A percentile compares a stretch with the other conserved stretches of the same genome.
phyloP scores from a whole-genome alignment of 2,329 filamentous ascomycete genomes.

The Colletotrichum trifolii region DNA sequence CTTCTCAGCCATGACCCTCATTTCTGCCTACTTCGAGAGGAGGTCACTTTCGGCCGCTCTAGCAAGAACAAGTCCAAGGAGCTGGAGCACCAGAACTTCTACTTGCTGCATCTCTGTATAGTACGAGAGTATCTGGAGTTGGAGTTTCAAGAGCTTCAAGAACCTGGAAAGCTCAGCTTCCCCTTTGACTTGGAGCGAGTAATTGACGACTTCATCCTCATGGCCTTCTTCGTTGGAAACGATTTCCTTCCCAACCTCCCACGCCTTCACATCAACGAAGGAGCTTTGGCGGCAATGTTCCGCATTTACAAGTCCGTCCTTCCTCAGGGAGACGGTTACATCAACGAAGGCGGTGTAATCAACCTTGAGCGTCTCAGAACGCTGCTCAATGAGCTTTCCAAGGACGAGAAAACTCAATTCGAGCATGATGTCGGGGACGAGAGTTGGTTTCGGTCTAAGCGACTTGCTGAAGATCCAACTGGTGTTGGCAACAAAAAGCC shows the following conservation, averaged over 20 bases:
- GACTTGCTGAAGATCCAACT: slow-evolving; percentile 70
- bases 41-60: slow-evolving; percentile 95
- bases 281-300: slow-evolving; percentile 96
- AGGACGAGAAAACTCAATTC: slow-evolving; percentile 93
- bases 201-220: slow-evolving; percentile 99
- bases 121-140: slow-evolving; percentile 96
- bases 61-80: slow-evolving; percentile 93
- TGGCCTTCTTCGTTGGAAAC: slow-evolving; percentile 99
- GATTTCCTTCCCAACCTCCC: slow-evolving; percentile 98
- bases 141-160: slow-evolving; percentile 93
- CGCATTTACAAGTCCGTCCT: slow-evolving; percentile 92
- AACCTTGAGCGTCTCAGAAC: slow-evolving; percentile 83
- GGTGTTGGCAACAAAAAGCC: slow-evolving; percentile 64
- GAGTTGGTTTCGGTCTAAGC: slow-evolving; percentile 92
- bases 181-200: slow-evolving; percentile 93
- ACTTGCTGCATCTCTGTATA: slow-evolving; percentile 95
- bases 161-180: slow-evolving; percentile 77
- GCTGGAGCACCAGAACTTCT: slow-evolving; percentile 98
- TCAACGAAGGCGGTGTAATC: slow-evolving; percentile 94
- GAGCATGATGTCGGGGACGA: slow-evolving; percentile 90
- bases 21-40: slow-evolving; percentile 95
- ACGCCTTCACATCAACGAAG: slow-evolving; percentile 97
- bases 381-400: slow-evolving; percentile 84
- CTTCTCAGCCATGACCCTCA: slow-evolving; percentile 97
- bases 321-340: slow-evolving; percentile 89